A percentile compares a stretch with the other conserved stretches of the same genome.
These are phyloP conservation scores for Rhododendron molle DNA, from an alignment of 148 eudicot species.

Conservation along the genomic window DNA sequence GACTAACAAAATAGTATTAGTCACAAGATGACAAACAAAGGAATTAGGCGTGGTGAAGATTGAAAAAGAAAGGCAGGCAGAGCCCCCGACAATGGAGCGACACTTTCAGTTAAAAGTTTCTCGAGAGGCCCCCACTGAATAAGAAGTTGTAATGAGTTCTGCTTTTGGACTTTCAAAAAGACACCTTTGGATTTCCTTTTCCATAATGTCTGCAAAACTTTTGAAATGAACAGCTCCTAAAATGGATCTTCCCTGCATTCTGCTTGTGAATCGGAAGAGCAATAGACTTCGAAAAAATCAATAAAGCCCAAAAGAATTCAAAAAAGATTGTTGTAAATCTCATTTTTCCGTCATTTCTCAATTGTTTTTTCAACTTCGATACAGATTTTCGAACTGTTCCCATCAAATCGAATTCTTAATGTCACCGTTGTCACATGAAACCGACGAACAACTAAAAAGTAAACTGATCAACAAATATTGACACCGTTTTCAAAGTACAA, in stretches of 20 bases:
- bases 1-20: slow-evolving; percentile 15
- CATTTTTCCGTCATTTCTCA: not conserved
- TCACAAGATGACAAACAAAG: slow-evolving; percentile 36
- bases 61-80: slow-evolving; percentile 27
- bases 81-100: slow-evolving; percentile 49
- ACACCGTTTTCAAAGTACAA: not conserved
- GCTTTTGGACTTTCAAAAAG: slow-evolving; percentile 36
- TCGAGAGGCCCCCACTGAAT: slow-evolving; percentile 41
- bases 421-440: not conserved
- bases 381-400: not conserved
- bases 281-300: not conserved
- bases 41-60: slow-evolving; percentile 43
- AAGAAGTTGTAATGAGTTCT: slow-evolving; percentile 20
- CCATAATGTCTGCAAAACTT: slow-evolving; percentile 6
- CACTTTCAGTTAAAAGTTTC: slow-evolving; percentile 34
- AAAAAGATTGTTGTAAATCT: no score
- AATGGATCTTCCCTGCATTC: not conserved
- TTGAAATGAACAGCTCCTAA: not conserved
- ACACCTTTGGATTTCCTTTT: not conserved
- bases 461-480: not conserved
- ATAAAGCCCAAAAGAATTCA: no score
- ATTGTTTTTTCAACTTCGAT: no score
- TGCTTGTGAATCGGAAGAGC: not conserved
- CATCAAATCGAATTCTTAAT: not conserved
- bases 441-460: not conserved